Base-by-base conservation (phyloP, 1,284 basidiomycete genomes). In the Rhodotorula sp. region DNA sequence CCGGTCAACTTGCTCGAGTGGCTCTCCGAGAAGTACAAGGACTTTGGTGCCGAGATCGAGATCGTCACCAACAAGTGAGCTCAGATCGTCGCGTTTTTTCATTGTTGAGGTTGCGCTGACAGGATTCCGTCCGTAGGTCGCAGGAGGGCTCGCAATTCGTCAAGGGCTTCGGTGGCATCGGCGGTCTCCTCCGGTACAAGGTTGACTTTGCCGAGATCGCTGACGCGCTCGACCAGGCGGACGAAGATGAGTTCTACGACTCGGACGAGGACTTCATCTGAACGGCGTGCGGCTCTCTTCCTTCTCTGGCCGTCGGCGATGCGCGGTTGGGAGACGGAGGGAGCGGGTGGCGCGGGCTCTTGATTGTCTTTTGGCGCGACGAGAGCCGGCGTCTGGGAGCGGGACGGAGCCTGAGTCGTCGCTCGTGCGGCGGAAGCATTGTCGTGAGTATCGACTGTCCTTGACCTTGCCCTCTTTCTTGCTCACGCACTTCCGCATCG, bases 121-220 rank as follows among this genome's bases (percentile, higher is more conserved):
- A 10, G 76, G 77, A 64, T 75, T 10, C 28, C 51, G n/a, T 13
- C 26, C 51, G 51, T n/a, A 57, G 80, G 60, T 94, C 92, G n/a
- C 94, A 98, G 80, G 95, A 99, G 80, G 95, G 95, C 46, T 91
- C 91, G 55, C 96, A 99, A 81, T 99, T 98, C 84, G 94, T 96
- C 78, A 95, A 95, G 81, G 96, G 95, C 61, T 99, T 99, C 78
- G 95, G 95, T 83, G 95, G 95, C 47, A 96, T 99, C 75, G 95
- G 95, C 57, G 95, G 95, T 46, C 84, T 98, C 69, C 83, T 97
- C 72, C 87, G 94, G 54, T 97, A 96, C 87, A 95, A 96, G 84
- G 92, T 96, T 75, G 92, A 94, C 82, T 92, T 97, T 81, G 86
- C 86, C 73, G 90, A 89, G 61, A 75, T 79, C 44, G 76, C 77